phyloP scores from a whole-genome alignment of 2,329 filamentous ascomycete species.

The Amphichorda felina region DNA sequence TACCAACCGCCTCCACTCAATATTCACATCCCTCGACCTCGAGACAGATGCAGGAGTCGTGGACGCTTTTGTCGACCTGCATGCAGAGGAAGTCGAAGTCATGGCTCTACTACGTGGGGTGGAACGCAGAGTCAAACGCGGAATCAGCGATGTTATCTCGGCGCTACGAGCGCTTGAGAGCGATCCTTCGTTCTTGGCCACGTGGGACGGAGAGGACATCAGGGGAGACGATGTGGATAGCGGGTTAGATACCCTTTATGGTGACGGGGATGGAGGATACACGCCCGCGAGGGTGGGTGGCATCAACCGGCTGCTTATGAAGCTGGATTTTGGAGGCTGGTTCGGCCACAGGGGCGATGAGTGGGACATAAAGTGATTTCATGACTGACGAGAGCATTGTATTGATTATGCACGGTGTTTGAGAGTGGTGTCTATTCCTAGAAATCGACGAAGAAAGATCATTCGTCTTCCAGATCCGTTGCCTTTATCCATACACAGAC shows the following conservation, averaged over 20 bases:
- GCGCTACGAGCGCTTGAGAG: constrained; percentile 33
- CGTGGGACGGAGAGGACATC: constrained; percentile 24
- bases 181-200: constrained; percentile 29
- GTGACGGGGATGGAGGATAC: constrained; percentile 38
- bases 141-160: constrained; percentile 55
- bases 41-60: constrained; percentile 75
- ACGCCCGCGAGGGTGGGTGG: constrained; percentile 63
- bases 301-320: constrained; percentile 81
- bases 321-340: constrained; percentile 63
- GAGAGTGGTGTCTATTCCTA: too few species aligned
- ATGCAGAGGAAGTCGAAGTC: constrained; percentile 60
- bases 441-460: too few species aligned
- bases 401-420: too few species aligned
- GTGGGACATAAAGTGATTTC: neutral
- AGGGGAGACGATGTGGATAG: constrained; percentile 26
- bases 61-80: constrained; percentile 60
- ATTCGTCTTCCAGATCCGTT: too few species aligned
- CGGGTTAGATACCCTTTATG: constrained; percentile 15
- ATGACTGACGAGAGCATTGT: too few species aligned
- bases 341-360: constrained; percentile 20
- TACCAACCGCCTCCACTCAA: constrained; percentile 59
- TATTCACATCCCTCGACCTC: constrained; percentile 70
- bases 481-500: too few species aligned
- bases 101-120: constrained; percentile 51
- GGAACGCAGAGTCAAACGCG: constrained; percentile 51